Base-by-base conservation (phyloP, 2,329 filamentous ascomycete species). In the Aspergillus luchuensis region DNA sequence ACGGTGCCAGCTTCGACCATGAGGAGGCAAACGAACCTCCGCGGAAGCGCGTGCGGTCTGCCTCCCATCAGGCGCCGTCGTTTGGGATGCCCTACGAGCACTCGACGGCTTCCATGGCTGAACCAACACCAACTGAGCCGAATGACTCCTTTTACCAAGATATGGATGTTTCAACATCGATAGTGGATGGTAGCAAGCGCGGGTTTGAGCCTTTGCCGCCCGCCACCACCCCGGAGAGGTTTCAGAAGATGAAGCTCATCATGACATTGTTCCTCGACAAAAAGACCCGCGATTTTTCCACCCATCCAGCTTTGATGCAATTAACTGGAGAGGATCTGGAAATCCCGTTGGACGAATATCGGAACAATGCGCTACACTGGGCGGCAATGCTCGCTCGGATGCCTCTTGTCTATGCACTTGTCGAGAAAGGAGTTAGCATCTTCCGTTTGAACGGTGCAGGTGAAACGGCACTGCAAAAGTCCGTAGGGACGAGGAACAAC, bases 401-500 rank as follows among this genome's bases (percentile, higher is more conserved):
- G 73, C 86, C 91, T 1, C 82, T 99, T 5, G 82, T 98, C 59
- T 88, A 91, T 57, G 85, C 93, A 0, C 83, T 99, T 10, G 91
- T 98, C 58, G 84, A 87, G 5, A 89, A 90, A 50, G 95, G 95
- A 1, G 93, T 94, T 1, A 96, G 89, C 67, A 92, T 96, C 50
- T 91, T 89, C 73, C 87, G 95, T 30, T 89, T 96, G 1, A 99
- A 98, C 71, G 88, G 89, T 23, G 90, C 89, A 1, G 95, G 95
- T 13, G 93, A 98, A 76, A 97, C 93, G 0, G 91, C 95, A 0
- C 79, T 99, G 47, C 97, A 98, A 84, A 90, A 94, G 62, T 92
- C 95, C 3, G 95, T 94, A 61, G 86, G 91, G 0, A 95, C 97
- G 10, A 96, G 94, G 57, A 99, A 99, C 73, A 97, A 95, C 53